Evolutionary conservation across 306 rosid genomes (phyloP).

Genomic region (Trifolium repens): DNA sequence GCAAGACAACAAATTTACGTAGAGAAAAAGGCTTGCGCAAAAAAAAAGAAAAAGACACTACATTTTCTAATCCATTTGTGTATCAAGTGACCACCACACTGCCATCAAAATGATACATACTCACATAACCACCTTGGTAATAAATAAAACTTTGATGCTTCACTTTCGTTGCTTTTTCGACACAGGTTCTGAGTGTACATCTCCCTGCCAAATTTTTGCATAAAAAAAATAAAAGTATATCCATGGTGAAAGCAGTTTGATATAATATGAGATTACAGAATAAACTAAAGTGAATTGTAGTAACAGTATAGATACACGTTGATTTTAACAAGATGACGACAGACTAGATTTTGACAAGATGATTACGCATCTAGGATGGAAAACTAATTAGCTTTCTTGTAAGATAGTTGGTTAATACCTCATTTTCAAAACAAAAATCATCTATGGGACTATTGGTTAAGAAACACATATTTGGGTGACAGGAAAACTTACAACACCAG

Average conservation of each 20-base stretch:
- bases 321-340: constrained; percentile 14
- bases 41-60: constrained; percentile 22
- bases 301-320: not conserved
- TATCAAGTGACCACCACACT: constrained; percentile 34
- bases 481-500: constrained; percentile 64
- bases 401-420: not conserved
- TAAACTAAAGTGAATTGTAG: not conserved
- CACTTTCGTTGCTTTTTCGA: constrained; percentile 70
- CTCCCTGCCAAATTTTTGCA: constrained; percentile 59
- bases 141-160: constrained; percentile 32
- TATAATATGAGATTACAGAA: not conserved
- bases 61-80: constrained; percentile 35
- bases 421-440: not conserved
- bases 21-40: constrained; percentile 36
- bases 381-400: not conserved
- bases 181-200: constrained; percentile 56
- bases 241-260: not conserved
- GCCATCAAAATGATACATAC: constrained; percentile 27
- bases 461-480: constrained; percentile 34
- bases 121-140: constrained; percentile 37
- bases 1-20: constrained; percentile 44
- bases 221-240: constrained; percentile 28
- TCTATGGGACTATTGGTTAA: not conserved
- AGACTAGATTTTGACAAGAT: constrained; percentile 20
- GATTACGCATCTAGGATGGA: constrained; percentile 1